These are phyloP conservation scores for Backusella tuberculispora DNA, from an alignment of 192 early-diverging fungal genomes.

Conservation along the genomic window DNA sequence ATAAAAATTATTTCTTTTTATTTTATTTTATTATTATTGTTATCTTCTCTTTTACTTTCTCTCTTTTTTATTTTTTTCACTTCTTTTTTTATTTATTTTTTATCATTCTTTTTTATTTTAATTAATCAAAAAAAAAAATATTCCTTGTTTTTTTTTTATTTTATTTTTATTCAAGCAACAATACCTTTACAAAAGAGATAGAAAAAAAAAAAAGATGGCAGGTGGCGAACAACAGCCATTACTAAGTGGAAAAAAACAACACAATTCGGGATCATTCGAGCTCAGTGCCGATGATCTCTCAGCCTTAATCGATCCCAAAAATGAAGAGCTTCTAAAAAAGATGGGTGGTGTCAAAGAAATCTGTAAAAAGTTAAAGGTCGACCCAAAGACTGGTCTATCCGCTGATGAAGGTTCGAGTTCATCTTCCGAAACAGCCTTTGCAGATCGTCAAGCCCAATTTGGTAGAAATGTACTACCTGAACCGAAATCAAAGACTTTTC, in stretches of 20 bases:
- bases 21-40: neutral
- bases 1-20: neutral
- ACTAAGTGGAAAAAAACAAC: neutral
- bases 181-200: no score
- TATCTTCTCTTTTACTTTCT: no score
- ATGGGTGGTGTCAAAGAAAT: constrained; percentile 63
- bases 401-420: constrained; percentile 44
- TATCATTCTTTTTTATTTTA: no score
- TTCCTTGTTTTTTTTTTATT: no score
- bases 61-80: no score
- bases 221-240: neutral
- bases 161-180: no score
- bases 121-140: no score
- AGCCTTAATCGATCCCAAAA: constrained; percentile 69
- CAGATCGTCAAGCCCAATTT: constrained; percentile 45
- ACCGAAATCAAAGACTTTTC: constrained; percentile 54
- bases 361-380: constrained; percentile 62
- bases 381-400: constrained; percentile 61
- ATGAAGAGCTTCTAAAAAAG: constrained; percentile 55
- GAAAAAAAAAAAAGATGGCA: neutral
- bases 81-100: no score
- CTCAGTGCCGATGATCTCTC: constrained; percentile 37
- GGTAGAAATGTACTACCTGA: constrained; percentile 61
- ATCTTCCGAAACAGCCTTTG: constrained; percentile 39
- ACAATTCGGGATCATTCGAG: neutral